These are phyloP conservation scores for slime mould (Dictyostelium discoideum) DNA, from an alignment of 78 protist genomes.

Conservation along the genomic window DNA sequence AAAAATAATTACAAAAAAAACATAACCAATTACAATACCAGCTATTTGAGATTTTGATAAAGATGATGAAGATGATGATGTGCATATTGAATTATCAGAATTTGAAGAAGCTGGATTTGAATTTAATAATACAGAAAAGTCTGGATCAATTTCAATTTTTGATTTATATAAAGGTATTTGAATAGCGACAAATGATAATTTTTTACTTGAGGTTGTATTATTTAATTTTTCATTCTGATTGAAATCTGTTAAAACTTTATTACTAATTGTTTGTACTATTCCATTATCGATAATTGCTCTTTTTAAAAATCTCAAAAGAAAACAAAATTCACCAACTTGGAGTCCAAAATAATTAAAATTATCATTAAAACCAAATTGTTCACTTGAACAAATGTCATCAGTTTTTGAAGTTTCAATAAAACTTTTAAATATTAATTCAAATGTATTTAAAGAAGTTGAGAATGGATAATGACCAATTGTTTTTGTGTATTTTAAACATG, in stretches of 20 bases:
- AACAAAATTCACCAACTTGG: neutral
- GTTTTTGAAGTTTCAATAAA: neutral
- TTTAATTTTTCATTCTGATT: neutral
- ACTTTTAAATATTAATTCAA: neutral
- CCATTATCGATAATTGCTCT: conserved; percentile 27
- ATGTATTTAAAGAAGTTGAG: neutral
- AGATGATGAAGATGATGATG: neutral
- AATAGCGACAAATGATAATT: neutral
- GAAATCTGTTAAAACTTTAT: neutral
- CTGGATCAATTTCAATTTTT: neutral
- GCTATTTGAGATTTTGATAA: neutral
- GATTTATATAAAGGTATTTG: neutral
- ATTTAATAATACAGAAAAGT: neutral
- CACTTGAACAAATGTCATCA: neutral
- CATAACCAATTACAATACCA: neutral
- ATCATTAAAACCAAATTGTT: neutral
- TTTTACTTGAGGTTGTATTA: neutral
- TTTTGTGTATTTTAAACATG: conserved; percentile 24
- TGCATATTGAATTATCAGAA: neutral
- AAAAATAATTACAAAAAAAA: neutral
- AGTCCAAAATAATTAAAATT: neutral
- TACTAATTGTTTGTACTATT: neutral
- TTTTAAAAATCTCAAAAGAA: conserved; percentile 3
- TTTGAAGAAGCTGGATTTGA: neutral
- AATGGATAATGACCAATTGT: neutral